Evolutionary conservation across 1,284 basidiomycete species (phyloP), one percentile per base, ranked within the genome.

Genomic region (Cutaneotrichosporon sp.): DNA sequence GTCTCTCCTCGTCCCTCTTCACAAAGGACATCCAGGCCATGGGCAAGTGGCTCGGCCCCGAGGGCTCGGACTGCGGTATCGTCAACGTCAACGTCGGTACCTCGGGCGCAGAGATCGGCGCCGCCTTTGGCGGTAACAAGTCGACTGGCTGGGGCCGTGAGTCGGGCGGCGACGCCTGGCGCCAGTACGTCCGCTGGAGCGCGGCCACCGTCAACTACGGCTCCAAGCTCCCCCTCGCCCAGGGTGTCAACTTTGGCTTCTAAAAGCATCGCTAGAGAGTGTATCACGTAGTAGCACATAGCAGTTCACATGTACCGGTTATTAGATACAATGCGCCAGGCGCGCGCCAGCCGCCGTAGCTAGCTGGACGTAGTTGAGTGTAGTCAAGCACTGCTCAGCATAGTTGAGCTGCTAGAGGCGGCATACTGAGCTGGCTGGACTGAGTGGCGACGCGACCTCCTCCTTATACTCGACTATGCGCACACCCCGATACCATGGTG

Each of bases 111-210:
- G 92, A 97, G 76, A 96, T 97, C 57, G 86, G 86, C 47, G 85
- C 85, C 8, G 88, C 87, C 0, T 96, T 96, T 67, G 91, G 91
- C 48, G 92, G 93, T 40, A 94, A 94, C 80, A 92, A 93, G 83
- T 85, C 58, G 36, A 77, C 76, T 2, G 78, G 78, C 55, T 91
- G 90, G 90, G 93, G 93, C n/a, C 83, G 92, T 52, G 92, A 97
- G 77, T 91, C 88, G 14, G 92, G 92, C 34, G 92, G 92, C 43
- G 92, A 97, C 74, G 88, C 92, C 21, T 97, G 92, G 92, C 93
- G 93, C 75, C 89, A 94, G 53, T 74, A 74, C 49, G 69, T 72
- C 34, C 53, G 71, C 44, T 73, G 71, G 71, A 66, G 63, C 39
- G 61, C 68, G 70, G 91, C 88, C 70, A 97, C 92, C 8, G 80